Evolutionary conservation across 202 grass and related monocot genomes (phyloP), one percentile per base, ranked within the genome.

Genomic region (Bolboschoenoplectus hybrid): DNA sequence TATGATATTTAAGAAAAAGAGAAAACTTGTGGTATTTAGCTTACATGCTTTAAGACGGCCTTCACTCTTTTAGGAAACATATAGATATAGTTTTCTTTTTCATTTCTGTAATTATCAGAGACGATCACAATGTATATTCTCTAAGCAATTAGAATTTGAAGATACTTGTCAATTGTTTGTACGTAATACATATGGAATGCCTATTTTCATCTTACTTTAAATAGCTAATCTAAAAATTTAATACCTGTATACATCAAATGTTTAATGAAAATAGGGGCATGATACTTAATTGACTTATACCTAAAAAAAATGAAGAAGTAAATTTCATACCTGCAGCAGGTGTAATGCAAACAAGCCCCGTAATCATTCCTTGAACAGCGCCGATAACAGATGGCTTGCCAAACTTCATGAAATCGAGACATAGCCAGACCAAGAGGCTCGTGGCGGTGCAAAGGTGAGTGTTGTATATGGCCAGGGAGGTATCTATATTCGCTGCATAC

Each of bases 291-390:
- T 26, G 0, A 26, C 13, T 10, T 62, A 43, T 19, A 19, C 8
- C 13, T 34, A 6, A 43, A 69, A n/a, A 5, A 12, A 65, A 35
- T 0, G 39, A 72, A 1, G 47, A 46, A 72, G 5, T 12, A 7
- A 55, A 50, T 1, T 81, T 17, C 35, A 6, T 85, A 88, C 87
- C 87, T 0, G 94, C 94, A 1, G 88, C 91, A 0, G 94, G 94
- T 12, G 94, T 92, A 76, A 97, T 94, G 94, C 94, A 97, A 14
- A 97, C 94, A 12, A 97, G 91, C 17, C 90, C 91, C 8, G 94
- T 97, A 84, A 92, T 92, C 94, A 97, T 94, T 85, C 94, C 91
- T 51, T 97, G 88, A 1, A 97, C 89, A 13, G 91, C 91, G 17
- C 94, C 89, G 71, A 93, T 82, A 39, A 86, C 94, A 2, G 94